A percentile compares a stretch with the other conserved stretches of the same genome.
phyloP scores from a whole-genome alignment of 176 grass and related monocot species.

The Bonia amplexicaulis region DNA sequence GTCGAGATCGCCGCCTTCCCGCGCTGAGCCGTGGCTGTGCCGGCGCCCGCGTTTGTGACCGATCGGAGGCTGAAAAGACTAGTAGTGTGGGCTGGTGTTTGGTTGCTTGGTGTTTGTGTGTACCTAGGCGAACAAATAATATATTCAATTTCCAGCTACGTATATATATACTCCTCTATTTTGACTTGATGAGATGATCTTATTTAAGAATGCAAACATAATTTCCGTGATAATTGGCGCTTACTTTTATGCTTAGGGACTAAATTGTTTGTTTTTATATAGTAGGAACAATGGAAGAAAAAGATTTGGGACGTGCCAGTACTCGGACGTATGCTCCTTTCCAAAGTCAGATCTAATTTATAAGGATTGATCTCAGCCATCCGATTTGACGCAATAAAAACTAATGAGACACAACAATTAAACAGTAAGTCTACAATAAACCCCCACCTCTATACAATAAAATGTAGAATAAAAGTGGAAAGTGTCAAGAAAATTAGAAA shows the following conservation, averaged over 20 bases:
- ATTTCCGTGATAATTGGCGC: neutral
- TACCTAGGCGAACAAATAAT: neutral
- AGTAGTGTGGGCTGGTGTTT: neutral
- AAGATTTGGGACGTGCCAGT: neutral
- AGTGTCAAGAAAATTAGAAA: too few relatives aligned
- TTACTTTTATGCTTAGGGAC: neutral
- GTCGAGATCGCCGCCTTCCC: constrained; percentile 72
- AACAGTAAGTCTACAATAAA: too few relatives aligned
- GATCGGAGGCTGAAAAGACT: neutral
- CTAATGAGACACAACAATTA: too few relatives aligned
- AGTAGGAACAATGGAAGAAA: neutral
- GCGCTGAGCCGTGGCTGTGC: constrained; percentile 5
- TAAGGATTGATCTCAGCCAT: too few relatives aligned
- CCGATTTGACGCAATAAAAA: too few relatives aligned
- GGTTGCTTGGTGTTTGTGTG: neutral
- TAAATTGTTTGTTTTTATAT: neutral
- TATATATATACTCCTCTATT: neutral
- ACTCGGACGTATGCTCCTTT: too few relatives aligned
- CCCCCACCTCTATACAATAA: too few relatives aligned
- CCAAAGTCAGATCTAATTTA: too few relatives aligned
- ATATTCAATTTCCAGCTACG: neutral
- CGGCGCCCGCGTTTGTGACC: neutral
- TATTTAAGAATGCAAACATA: neutral
- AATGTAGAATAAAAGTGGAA: too few relatives aligned
- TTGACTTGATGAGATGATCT: neutral